Conservation (phyloP, 345 rosid genomes). For the Eucalyptus grandis region DNA sequence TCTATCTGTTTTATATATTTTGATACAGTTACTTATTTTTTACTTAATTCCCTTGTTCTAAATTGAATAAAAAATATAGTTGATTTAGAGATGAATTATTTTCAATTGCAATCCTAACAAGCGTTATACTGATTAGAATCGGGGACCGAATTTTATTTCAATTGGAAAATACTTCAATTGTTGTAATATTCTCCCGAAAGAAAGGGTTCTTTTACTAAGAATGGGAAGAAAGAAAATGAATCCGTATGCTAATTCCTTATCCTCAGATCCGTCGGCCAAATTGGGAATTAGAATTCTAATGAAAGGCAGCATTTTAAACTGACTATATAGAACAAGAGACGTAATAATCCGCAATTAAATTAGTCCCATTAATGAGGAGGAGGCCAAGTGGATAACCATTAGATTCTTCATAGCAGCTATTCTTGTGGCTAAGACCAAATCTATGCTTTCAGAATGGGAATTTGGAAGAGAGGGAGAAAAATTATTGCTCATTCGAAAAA, state of each 20-base stretch:
- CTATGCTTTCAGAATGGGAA: not conserved
- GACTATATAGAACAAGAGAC: not conserved
- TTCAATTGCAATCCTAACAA: not conserved
- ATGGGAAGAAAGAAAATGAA: not conserved
- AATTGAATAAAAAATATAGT: not conserved
- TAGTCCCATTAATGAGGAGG: not conserved
- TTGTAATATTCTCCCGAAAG: not conserved
- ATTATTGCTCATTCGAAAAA: not conserved
- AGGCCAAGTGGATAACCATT: not conserved
- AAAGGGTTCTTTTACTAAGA: not conserved
- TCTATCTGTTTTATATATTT: not conserved
- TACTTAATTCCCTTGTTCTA: not conserved
- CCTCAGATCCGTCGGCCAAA: not conserved
- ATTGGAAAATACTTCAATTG: not conserved
- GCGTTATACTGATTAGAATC: not conserved
- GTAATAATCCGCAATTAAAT: not conserved
- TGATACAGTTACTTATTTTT: not conserved
- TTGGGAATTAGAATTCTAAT: not conserved
- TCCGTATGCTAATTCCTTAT: not conserved
- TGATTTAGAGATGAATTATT: not conserved
- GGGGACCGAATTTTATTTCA: not conserved
- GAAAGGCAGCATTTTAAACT: not conserved
- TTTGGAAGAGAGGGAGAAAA: not conserved
- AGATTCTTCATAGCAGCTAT: not conserved
- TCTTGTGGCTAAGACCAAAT: not conserved